phyloP scores from a whole-genome alignment of 495 filamentous ascomycete genomes.

The Podospora tetraspora region DNA sequence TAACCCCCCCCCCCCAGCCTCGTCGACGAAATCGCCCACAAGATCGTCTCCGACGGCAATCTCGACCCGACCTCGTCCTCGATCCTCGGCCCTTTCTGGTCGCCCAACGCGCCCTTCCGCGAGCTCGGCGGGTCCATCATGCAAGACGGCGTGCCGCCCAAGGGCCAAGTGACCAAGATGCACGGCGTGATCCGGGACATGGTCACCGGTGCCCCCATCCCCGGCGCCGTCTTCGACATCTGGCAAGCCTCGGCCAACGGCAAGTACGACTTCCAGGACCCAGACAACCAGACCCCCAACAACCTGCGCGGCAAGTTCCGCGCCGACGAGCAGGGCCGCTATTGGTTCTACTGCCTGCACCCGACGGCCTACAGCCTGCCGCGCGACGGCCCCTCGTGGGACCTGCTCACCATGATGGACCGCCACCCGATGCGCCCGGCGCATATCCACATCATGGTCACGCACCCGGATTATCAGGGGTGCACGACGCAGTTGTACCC shows the following conservation, averaged over 20 bases:
- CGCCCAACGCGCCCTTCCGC: constrained; percentile 74
- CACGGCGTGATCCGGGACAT: constrained; percentile 70
- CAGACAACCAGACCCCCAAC: constrained; percentile 66
- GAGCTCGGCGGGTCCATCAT: constrained; percentile 65
- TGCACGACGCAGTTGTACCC: constrained; percentile 78
- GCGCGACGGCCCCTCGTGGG: constrained; percentile 65
- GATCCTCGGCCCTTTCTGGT: constrained; percentile 87
- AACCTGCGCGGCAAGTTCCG: constrained; percentile 82
- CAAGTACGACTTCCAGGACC: constrained; percentile 87
- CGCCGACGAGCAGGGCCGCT: constrained; percentile 68
- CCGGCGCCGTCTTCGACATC: constrained; percentile 69
- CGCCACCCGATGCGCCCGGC: constrained; percentile 78
- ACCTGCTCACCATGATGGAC: constrained; percentile 65
- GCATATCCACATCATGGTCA: constrained; percentile 78
- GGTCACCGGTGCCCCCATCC: constrained; percentile 65
- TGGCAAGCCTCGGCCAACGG: constrained; percentile 84
- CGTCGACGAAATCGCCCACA: constrained; percentile 82
- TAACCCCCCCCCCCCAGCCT: constrained; percentile 42
- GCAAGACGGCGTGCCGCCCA: constrained; percentile 54
- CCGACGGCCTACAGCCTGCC: constrained; percentile 77
- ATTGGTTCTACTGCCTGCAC: constrained; percentile 76
- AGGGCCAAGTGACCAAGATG: constrained; percentile 65
- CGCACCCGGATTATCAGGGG: constrained; percentile 51
- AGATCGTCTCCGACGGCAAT: constrained; percentile 64
- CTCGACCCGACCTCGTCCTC: constrained; percentile 71